Conservation (phyloP, 2,329 filamentous ascomycete species). For the Clarireedia paspali region DNA sequence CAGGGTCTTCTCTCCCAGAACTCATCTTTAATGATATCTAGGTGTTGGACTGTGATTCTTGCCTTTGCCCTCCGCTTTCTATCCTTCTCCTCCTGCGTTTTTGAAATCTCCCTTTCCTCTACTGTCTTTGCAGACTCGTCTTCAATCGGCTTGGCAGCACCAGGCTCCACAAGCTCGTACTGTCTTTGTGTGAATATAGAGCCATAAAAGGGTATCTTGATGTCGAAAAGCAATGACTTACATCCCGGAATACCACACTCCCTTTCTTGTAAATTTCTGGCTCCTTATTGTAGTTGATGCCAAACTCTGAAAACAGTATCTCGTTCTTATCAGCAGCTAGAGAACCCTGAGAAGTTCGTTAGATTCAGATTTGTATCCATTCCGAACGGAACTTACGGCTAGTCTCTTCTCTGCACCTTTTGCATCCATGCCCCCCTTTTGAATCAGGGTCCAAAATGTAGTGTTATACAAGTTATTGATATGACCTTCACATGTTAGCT, state of each 20-base stretch:
- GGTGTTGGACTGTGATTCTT: constrained; percentile 70
- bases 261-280: constrained; percentile 89
- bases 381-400: constrained; percentile 44
- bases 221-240: constrained; percentile 13
- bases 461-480: constrained; percentile 99
- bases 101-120: constrained; percentile 56
- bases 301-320: constrained; percentile 80
- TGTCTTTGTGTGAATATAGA: constrained; percentile 27
- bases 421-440: constrained; percentile 65
- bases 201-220: not conserved
- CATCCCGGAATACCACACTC: constrained; percentile 76
- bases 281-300: constrained; percentile 97
- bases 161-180: constrained; percentile 64
- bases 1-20: constrained; percentile 89
- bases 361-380: constrained; percentile 6
- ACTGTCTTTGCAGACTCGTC: constrained; percentile 39
- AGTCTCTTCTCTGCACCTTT: constrained; percentile 76
- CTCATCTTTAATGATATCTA: constrained; percentile 91
- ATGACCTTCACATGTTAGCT: constrained; percentile 53
- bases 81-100: constrained; percentile 76
- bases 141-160: constrained; percentile 31
- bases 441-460: constrained; percentile 85
- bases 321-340: constrained; percentile 88
- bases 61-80: constrained; percentile 76
- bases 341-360: constrained; percentile 55